Conservation (phyloP, 1,284 basidiomycete genomes). For the Bondarzewia mesenterica region DNA sequence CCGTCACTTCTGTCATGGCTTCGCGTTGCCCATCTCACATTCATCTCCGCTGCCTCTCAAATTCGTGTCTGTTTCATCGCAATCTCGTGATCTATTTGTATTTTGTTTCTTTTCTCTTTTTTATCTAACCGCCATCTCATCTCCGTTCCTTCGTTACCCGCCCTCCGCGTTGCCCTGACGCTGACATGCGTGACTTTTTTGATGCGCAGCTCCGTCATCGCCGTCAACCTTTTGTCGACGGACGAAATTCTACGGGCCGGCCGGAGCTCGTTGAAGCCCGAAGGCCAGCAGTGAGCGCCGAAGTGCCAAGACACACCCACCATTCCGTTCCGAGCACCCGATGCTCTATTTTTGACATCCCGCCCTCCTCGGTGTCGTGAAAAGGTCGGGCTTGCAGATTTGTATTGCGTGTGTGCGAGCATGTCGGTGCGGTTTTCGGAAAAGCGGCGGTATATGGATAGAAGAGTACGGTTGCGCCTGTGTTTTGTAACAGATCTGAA, state of each 20-base stretch:
- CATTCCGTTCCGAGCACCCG: neutral
- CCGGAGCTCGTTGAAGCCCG: constrained; percentile 79
- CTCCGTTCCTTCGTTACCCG: neutral
- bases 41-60: too few relatives aligned
- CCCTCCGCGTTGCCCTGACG: neutral
- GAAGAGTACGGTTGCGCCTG: too few relatives aligned
- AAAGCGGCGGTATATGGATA: too few relatives aligned
- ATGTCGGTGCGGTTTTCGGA: too few relatives aligned
- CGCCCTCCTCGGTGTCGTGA: neutral
- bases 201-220: constrained; percentile 82
- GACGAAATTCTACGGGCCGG: constrained; percentile 96
- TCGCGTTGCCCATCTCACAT: neutral
- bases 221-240: constrained; percentile 90
- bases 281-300: constrained; percentile 48
- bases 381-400: neutral
- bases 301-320: neutral
- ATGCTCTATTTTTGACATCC: too few relatives aligned
- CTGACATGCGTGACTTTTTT: constrained; percentile 4
- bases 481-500: too few relatives aligned
- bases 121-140: neutral
- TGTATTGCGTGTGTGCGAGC: neutral
- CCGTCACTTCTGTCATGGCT: neutral
- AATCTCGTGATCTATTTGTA: neutral
- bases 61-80: too few relatives aligned
- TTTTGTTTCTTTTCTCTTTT: neutral